Evolutionary conservation across 164 flowering plant species (phyloP), one percentile per base, ranked within the genome.

Genomic region (Stephania japonica): DNA sequence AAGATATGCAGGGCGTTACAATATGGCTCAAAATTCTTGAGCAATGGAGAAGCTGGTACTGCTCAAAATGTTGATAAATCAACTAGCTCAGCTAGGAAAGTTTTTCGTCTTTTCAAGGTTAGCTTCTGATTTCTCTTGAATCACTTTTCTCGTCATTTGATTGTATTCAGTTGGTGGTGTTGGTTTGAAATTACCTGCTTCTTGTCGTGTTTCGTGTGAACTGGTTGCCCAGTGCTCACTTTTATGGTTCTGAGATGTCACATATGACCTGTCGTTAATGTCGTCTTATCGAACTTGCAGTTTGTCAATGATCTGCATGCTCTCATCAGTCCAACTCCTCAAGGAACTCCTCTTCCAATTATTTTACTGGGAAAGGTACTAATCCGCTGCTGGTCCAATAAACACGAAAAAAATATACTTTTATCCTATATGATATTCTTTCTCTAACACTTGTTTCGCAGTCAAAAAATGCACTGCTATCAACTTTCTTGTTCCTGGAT

Each of bases 1-100:
- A 96, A 96, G 90, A 87, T 93, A 79, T 93, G 98, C 88, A 85
- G 98, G 82, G 94, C 98, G 47, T 93, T 96, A 77, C 99, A 96
- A 56, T 96, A 96, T 81, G 99, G 99, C 75, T 93, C 98, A 18
- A 96, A 92, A 76, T 96, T 90, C 81, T 65, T 96, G 80, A 93
- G 98, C 82, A 81, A 92, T 83, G 99, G 99, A 68, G 79, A 92
- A 77, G 87, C 98, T 73, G 99, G 99, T 61, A 92, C 95, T 0
- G 98, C 99, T 43, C 97, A 93, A 77, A 91, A 87, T 83, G 99
- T 95, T 80, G 99, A 95, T 83, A 95, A 90, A 78, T 75, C 90
- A 12, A 95, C 98, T 72, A 91, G 93, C 85, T 86, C 93, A 80
- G 96, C 99, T 13, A 79, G 99, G 65, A 96, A 96, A 85, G 99